Percentiles rank a stretch among this genome's conserved stretches.
phyloP scores from a whole-genome alignment of 805 yeast genomes.

The Myxozyma nipponensis region DNA sequence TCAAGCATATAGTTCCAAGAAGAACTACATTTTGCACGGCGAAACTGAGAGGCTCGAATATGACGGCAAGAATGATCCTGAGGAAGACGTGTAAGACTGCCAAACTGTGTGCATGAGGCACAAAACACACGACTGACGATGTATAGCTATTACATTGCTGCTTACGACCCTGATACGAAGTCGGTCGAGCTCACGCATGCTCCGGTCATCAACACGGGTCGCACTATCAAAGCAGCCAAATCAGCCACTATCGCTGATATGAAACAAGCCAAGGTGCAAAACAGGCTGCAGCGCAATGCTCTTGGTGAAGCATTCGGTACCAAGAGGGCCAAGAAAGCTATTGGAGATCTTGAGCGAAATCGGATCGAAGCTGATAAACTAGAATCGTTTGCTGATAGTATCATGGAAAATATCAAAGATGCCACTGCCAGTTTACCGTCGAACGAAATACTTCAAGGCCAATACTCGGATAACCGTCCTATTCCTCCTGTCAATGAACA shows the following conservation, averaged over 20 bases:
- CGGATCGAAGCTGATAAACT: constrained; percentile 80
- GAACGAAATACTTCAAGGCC: constrained; percentile 51
- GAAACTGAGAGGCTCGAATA: constrained; percentile 71
- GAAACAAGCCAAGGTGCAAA: constrained; percentile 49
- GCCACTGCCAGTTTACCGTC: constrained; percentile 73
- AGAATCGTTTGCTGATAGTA: constrained; percentile 69
- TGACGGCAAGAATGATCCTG: constrained; percentile 49
- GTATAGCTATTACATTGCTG: constrained; percentile 64
- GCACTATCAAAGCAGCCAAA: constrained; percentile 59
- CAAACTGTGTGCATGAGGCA: background rate
- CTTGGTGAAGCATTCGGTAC: constrained; percentile 97
- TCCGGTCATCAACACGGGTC: constrained; percentile 60
- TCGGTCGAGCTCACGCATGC: constrained; percentile 60
- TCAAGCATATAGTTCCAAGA: constrained; percentile 53
- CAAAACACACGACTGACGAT: background rate
- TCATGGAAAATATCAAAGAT: constrained; percentile 71
- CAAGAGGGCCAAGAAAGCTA: constrained; percentile 89
- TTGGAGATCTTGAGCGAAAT: constrained; percentile 74
- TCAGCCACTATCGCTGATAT: constrained; percentile 59
- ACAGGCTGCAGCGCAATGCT: constrained; percentile 65
- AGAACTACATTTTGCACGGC: constrained; percentile 65
- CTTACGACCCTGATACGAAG: constrained; percentile 66
- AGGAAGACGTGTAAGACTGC: constrained; percentile 35
- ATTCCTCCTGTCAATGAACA: constrained; percentile 72
- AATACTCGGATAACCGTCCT: constrained; percentile 66